Evolutionary conservation across 768 basidiomycete species (phyloP), one percentile per base, ranked within the genome.

Genomic region (Suillus cothurnatus): DNA sequence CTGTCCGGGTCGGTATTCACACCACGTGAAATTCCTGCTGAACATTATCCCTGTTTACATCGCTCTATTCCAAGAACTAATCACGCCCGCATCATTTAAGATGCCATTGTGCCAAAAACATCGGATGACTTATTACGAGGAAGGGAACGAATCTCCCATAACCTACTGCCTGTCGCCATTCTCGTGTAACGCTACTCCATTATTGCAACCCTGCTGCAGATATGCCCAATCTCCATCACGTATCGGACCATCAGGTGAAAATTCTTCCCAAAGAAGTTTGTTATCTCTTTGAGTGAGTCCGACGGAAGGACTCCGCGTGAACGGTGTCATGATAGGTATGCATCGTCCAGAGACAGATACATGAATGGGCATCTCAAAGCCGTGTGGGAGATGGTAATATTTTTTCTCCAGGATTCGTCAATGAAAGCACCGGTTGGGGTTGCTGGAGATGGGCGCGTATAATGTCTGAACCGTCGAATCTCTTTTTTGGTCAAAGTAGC

Each of bases 391-490:
- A 50, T 47, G 21, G 45, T 84, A 81, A 65, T 84, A 85, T 2
- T 76, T 73, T n/a, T 72, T 71, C 63, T 86, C 85, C 56, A 86
- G 79, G 84, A 85, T 53, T 84, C 81, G 8, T 79, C 70, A 38
- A 85, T 52, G 4, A 70, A 63, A 11, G 69, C 67, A 15, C 73
- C 75, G 4, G 80, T 66, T 64, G 2, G 79, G 76, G 67, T 85
- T 82, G 67, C 78, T 67, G 59, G 86, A 82, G 36, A 80, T 75
- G 0, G 85, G 84, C 3, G 83, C 70, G 7, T 82, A 73, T 85
- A 85, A 68, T 65, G 0, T 72, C 76, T 9, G 61, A 63, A 1
- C 79, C 79, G n/a, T n/a, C n/a, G n/a, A n/a, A n/a, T n/a, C n/a
- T n/a, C n/a, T n/a, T n/a, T n/a, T n/a, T n/a, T n/a, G n/a, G n/a